A percentile compares a stretch with the other conserved stretches of the same genome.
Evolutionary conservation across 2,329 filamentous ascomycete species (phyloP).

Genomic region (Colletotrichum neosansevieriae): DNA sequence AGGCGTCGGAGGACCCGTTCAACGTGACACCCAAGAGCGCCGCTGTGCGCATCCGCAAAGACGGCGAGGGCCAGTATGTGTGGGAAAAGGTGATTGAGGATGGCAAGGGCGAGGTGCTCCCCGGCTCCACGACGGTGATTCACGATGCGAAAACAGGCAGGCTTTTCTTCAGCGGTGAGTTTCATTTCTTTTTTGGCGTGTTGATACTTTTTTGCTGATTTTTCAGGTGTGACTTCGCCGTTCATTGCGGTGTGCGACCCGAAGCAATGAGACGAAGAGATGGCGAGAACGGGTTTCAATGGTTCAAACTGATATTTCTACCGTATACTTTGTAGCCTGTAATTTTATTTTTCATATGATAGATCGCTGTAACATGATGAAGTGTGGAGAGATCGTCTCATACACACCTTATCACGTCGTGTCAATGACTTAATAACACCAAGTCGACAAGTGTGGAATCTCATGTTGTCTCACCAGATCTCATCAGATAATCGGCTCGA

Average conservation of each 20-base stretch:
- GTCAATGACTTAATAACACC: too few species aligned
- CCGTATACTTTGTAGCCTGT: too few species aligned
- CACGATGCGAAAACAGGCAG: slow-evolving; percentile 47
- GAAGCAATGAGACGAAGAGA: background rate
- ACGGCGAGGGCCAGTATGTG: slow-evolving; percentile 32
- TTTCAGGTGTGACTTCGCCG: slow-evolving; percentile 41
- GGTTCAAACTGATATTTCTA: background rate
- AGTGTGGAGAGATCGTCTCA: too few species aligned
- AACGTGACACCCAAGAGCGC: slow-evolving; percentile 38
- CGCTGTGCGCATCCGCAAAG: slow-evolving; percentile 43
- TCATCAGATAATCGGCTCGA: too few species aligned
- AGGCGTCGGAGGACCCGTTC: slow-evolving; percentile 41
- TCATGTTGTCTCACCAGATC: too few species aligned
- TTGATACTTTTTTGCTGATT: background rate
- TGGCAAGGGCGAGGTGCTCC: slow-evolving; percentile 43
- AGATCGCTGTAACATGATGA: too few species aligned
- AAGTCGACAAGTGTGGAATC: too few species aligned
- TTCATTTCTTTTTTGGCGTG: background rate
- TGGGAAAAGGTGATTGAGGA: slow-evolving; percentile 47
- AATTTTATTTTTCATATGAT: too few species aligned
- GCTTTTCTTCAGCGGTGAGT: slow-evolving; percentile 46
- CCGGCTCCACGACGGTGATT: slow-evolving; percentile 44
- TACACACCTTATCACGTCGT: too few species aligned
- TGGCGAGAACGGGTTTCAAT: background rate
- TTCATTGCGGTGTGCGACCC: slow-evolving; percentile 44